Conservation (phyloP, 2,329 filamentous ascomycete genomes). For the Ophioceras dolichostomum region DNA sequence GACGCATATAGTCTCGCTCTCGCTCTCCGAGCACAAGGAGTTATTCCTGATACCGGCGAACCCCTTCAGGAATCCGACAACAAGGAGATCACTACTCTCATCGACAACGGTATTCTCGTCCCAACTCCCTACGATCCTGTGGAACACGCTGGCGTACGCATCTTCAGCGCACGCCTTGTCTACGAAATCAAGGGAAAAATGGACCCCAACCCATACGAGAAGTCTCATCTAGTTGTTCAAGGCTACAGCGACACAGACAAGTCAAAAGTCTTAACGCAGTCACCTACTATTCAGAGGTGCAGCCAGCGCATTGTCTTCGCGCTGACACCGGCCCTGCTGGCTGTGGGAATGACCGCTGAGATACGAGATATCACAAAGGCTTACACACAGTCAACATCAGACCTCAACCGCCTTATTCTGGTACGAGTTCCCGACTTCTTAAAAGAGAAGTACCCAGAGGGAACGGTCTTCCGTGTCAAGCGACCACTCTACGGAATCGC, state of each 20-base stretch:
- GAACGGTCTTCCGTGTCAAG: background rate
- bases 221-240: background rate
- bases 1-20: background rate
- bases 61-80: background rate
- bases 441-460: background rate
- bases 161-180: background rate
- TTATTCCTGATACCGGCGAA: background rate
- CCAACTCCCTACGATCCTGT: background rate
- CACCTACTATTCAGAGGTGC: background rate
- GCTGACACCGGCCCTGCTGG: background rate
- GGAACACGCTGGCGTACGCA: background rate
- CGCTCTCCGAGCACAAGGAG: too few relatives aligned
- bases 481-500: background rate
- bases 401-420: background rate
- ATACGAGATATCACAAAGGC: background rate
- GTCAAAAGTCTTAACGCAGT: background rate
- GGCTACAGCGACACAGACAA: background rate
- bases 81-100: background rate
- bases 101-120: background rate
- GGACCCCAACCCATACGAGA: too few relatives aligned
- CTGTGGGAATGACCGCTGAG: background rate
- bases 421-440: background rate
- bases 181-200: background rate
- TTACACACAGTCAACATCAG: background rate
- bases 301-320: background rate